phyloP scores from a whole-genome alignment of 1,284 basidiomycete species.

The Hypsizygus ulmarius region DNA sequence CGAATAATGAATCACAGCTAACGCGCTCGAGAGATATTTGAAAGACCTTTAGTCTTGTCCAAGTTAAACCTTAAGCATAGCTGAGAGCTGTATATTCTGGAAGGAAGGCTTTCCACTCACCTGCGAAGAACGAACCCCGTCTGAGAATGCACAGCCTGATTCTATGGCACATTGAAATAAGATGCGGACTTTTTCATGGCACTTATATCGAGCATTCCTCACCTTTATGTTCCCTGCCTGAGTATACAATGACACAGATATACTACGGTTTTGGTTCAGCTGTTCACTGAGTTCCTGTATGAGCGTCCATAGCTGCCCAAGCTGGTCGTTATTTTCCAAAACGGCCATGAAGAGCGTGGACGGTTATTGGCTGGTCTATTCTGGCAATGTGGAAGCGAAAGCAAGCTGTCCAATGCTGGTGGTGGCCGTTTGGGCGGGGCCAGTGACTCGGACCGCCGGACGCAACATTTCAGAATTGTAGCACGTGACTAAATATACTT shows the following conservation, averaged over 20 bases:
- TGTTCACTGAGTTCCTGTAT: slow-evolving; percentile 84
- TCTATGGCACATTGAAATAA: slow-evolving; percentile 34
- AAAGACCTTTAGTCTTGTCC: slow-evolving; percentile 83
- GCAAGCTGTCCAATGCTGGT: too few species aligned
- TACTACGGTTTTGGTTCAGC: slow-evolving; percentile 72
- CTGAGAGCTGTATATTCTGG: background rate
- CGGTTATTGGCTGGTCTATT: too few species aligned
- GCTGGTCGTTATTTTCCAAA: slow-evolving; percentile 39
- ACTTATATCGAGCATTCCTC: slow-evolving; percentile 16
- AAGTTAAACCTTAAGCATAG: slow-evolving; percentile 71
- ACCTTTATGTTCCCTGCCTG: slow-evolving; percentile 84
- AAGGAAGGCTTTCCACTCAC: slow-evolving; percentile 33
- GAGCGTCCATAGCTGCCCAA: slow-evolving; percentile 68
- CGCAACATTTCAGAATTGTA: too few species aligned
- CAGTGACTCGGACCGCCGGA: too few species aligned
- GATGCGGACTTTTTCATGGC: background rate
- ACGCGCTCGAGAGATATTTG: background rate
- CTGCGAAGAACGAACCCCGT: slow-evolving; percentile 92
- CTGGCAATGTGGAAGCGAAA: too few species aligned
- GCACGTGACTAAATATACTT: too few species aligned
- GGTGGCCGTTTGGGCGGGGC: too few species aligned
- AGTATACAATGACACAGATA: slow-evolving; percentile 54
- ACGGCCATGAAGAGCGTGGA: slow-evolving; percentile 27
- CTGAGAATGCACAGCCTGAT: slow-evolving; percentile 65
- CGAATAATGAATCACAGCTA: slow-evolving; percentile 4